A percentile compares a stretch with the other conserved stretches of the same genome.
Evolutionary conservation across 345 rosid species (phyloP).

Genomic region (Lumnitzera littorea): DNA sequence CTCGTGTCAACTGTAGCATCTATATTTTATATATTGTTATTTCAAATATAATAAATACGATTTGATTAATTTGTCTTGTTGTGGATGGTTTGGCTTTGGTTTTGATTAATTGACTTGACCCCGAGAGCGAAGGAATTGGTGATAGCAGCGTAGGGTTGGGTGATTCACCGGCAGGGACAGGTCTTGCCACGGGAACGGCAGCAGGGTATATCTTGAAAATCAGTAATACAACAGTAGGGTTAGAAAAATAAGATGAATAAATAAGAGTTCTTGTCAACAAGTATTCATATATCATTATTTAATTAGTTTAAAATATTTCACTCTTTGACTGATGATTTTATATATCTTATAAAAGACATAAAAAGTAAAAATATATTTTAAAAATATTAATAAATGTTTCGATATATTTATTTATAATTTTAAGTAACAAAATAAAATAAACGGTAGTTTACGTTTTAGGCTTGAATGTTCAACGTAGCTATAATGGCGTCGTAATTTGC

Average conservation of each 20-base stretch:
- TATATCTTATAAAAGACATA: too few relatives aligned
- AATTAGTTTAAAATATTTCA: too few relatives aligned
- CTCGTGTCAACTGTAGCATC: neutral
- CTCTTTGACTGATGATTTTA: too few relatives aligned
- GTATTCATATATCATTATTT: too few relatives aligned
- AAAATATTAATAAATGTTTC: too few relatives aligned
- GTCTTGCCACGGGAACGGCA: neutral
- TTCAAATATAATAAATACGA: neutral
- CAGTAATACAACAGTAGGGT: neutral
- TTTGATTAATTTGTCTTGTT: constrained; percentile 11
- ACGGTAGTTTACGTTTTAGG: too few relatives aligned
- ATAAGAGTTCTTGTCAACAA: neutral
- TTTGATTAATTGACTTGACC: neutral
- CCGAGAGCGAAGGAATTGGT: neutral
- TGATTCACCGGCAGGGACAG: constrained; percentile 13
- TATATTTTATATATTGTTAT: neutral
- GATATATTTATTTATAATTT: too few relatives aligned
- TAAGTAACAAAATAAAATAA: too few relatives aligned
- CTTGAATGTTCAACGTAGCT: too few relatives aligned
- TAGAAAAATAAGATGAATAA: constrained; percentile 8
- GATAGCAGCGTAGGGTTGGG: constrained; percentile 2
- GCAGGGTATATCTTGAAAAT: too few relatives aligned
- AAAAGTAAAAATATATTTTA: too few relatives aligned
- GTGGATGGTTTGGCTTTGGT: constrained; percentile 4
- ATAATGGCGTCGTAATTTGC: too few relatives aligned